Evolutionary conservation across 441 rosid genomes (phyloP).

Genomic region (Theobroma grandiflorum): DNA sequence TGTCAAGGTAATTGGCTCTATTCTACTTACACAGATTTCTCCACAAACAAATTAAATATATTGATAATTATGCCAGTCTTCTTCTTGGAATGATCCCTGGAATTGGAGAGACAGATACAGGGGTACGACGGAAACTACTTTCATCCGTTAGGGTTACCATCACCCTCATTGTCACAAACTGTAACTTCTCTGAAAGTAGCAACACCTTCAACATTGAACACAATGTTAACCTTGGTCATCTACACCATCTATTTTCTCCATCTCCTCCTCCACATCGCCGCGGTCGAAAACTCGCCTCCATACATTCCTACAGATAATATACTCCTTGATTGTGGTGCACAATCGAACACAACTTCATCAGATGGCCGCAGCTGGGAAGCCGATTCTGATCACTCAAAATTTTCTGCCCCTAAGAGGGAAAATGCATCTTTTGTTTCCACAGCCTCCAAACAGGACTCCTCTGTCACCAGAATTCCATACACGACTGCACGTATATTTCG

Average conservation of each 20-base stretch:
- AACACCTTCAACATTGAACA: background rate
- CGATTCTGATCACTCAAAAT: background rate
- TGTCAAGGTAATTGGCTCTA: no score
- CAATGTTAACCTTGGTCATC: background rate
- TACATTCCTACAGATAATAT: background rate
- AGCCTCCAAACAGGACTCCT: background rate
- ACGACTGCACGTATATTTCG: background rate
- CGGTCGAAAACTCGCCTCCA: background rate
- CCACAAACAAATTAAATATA: no score
- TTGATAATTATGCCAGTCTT: no score
- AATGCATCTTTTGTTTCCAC: background rate
- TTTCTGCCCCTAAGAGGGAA: background rate
- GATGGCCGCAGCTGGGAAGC: constrained; percentile 11
- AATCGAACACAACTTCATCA: background rate
- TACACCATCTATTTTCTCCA: background rate
- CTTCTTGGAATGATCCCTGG: no score
- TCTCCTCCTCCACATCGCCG: background rate
- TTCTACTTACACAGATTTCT: no score
- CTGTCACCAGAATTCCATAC: background rate
- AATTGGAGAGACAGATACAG: no score
- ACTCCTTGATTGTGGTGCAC: constrained; percentile 17
- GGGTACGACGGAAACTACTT: no score
- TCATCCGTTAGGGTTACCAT: no score
- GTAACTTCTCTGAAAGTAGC: background rate
- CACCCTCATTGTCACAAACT: background rate